Conservation (phyloP, 2,329 filamentous ascomycete species). For the Scortechinia acanthostroma region DNA sequence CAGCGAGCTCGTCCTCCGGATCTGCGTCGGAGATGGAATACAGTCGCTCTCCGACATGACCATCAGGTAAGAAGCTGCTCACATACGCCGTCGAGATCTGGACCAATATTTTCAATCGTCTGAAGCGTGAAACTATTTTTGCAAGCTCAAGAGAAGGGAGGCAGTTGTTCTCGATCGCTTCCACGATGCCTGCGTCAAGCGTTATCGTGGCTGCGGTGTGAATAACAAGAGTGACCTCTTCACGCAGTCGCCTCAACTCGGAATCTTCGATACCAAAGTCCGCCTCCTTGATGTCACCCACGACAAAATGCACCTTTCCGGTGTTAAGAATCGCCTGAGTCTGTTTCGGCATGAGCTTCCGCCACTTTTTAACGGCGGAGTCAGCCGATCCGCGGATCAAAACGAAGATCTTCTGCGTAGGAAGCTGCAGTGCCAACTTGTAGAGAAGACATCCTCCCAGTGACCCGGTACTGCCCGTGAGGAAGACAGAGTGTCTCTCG, state of each 20-base stretch:
- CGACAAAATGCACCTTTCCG: constrained; percentile 15
- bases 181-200: constrained; percentile 5
- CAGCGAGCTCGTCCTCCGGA: neutral
- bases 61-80: neutral
- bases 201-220: constrained; percentile 20
- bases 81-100: constrained; percentile 1
- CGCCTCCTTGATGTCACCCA: constrained; percentile 14
- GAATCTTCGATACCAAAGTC: constrained; percentile 13
- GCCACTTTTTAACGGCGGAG: constrained; percentile 16
- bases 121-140: neutral
- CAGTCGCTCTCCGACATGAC: neutral
- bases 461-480: constrained; percentile 9
- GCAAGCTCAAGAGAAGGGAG: neutral
- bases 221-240: constrained; percentile 19
- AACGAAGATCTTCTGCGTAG: constrained; percentile 17
- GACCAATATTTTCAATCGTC: neutral
- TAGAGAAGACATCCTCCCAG: constrained; percentile 20
- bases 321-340: constrained; percentile 12
- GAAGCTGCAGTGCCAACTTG: constrained; percentile 19
- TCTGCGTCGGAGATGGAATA: neutral
- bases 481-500: constrained; percentile 9
- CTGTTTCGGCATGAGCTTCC: constrained; percentile 16
- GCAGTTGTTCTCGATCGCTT: neutral
- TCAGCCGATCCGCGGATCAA: constrained; percentile 13
- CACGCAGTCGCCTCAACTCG: constrained; percentile 9